phyloP scores from a whole-genome alignment of 1,284 basidiomycete species.

The Mycosarcoma maydis region DNA sequence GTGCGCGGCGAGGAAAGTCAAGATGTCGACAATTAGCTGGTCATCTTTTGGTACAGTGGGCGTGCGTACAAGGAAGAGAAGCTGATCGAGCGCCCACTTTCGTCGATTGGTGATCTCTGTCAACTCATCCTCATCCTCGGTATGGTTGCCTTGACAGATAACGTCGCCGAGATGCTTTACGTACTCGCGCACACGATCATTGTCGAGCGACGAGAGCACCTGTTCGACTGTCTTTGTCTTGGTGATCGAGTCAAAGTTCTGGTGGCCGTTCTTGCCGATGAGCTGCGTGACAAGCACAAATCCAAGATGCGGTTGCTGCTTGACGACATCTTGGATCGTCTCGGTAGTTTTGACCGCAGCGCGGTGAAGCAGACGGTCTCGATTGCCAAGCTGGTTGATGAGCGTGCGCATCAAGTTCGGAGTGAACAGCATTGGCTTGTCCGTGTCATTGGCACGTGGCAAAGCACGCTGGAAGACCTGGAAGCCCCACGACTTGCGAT shows the following conservation, averaged over 20 bases:
- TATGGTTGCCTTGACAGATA: constrained; percentile 24
- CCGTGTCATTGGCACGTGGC: constrained; percentile 74
- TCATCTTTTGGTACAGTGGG: constrained; percentile 83
- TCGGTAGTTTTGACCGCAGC: constrained; percentile 72
- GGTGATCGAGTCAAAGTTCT: constrained; percentile 90
- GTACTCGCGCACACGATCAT: constrained; percentile 80
- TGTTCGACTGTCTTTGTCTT: constrained; percentile 92
- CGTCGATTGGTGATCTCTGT: constrained; percentile 44
- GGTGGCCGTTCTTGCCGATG: constrained; percentile 83
- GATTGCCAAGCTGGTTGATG: constrained; percentile 91
- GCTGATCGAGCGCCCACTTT: constrained; percentile 87
- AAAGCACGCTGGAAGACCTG: constrained; percentile 86
- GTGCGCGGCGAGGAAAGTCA: constrained; percentile 84
- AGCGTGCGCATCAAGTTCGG: constrained; percentile 95
- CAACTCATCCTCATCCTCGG: constrained; percentile 38
- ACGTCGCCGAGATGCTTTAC: constrained; percentile 73
- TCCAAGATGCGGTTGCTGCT: constrained; percentile 80
- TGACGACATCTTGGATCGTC: constrained; percentile 79
- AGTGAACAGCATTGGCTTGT: constrained; percentile 87
- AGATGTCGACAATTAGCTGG: constrained; percentile 77
- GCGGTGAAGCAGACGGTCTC: constrained; percentile 88
- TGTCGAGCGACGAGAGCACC: constrained; percentile 80
- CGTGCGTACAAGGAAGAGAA: constrained; percentile 81
- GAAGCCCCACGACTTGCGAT: constrained; percentile 96
- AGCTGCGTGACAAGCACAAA: constrained; percentile 87